Evolutionary conservation across 768 basidiomycete genomes (phyloP), one percentile per base, ranked within the genome.

Genomic region (Mycena vulgaris): DNA sequence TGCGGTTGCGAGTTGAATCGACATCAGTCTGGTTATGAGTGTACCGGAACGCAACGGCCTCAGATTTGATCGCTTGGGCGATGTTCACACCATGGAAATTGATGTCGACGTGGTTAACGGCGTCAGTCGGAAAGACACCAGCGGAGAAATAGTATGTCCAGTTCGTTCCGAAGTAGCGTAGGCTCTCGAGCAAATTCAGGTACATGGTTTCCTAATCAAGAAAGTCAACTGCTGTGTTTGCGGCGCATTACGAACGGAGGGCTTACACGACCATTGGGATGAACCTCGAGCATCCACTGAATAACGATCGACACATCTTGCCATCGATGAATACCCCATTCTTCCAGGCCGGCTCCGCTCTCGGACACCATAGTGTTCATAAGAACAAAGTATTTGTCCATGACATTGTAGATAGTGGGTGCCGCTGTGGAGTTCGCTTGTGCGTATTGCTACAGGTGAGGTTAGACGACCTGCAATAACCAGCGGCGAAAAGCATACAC

Each of bases 41-140:
- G 27, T 17, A 69, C 3, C 71, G 61, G 37, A n/a, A 72, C 13
- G 71, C 66, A 21, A 72, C 66, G 19, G 71, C 71, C 39, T 72
- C 71, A 19, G 71, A 72, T 56, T 72, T 72, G 48, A 72, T 68
- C 23, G 71, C 71, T 62, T 72, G 62, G 0, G 21, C 71, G 25
- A 72, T 63, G 35, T 72, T 72, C 11, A 72, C 71, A 10, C 66
- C 71, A 16, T 72, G 71, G 27, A 56, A 55, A 2, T 55, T 66
- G 47, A 71, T 66, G 30, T 71, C 70, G 39, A 71, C 61, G 19
- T 45, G 47, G 56, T 71, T 71, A 6, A 71, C 25, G 16, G 70
- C 65, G 28, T 16, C 35, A 13, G 65, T 67, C 14, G 70, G 70
- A 23, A 71, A 67, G 7, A 62, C 60, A 9, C 60, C 70, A 11